Evolutionary conservation across 2,329 filamentous ascomycete genomes (phyloP).

Genomic region (Madurella mycetomatis): DNA sequence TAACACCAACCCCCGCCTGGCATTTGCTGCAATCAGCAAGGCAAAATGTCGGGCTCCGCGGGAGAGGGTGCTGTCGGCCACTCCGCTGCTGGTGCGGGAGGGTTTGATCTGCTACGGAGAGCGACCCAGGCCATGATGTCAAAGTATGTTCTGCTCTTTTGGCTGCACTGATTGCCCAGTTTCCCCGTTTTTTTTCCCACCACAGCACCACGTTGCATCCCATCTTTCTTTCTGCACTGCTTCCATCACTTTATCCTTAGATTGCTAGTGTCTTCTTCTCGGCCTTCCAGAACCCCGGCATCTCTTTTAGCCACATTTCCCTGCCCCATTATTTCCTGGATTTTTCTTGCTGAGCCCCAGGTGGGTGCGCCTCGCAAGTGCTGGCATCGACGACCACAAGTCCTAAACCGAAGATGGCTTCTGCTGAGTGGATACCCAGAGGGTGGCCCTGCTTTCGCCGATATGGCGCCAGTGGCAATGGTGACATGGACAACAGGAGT

Average conservation of each 20-base stretch:
- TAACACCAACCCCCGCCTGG: slow-evolving; percentile 7
- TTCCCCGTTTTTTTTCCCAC: slow-evolving; percentile 16
- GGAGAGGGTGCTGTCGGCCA: slow-evolving; percentile 17
- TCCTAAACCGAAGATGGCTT: slow-evolving; percentile 1
- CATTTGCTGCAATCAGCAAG: slow-evolving; percentile 12
- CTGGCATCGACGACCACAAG: not conserved
- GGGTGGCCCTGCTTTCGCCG: not conserved
- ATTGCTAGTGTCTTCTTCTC: slow-evolving; percentile 15
- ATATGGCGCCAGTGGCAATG: slow-evolving; percentile 13
- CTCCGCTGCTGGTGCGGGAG: slow-evolving; percentile 35
- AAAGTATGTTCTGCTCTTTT: slow-evolving; percentile 44
- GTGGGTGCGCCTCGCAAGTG: not conserved
- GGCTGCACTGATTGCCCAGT: not conserved
- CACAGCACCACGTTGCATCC: slow-evolving; percentile 2
- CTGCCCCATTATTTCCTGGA: slow-evolving; percentile 8
- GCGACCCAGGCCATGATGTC: slow-evolving; percentile 61
- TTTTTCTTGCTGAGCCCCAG: not conserved
- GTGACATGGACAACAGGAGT: not conserved
- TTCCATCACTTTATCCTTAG: slow-evolving; percentile 21
- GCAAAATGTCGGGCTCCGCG: slow-evolving; percentile 47
- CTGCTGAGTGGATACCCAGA: not conserved
- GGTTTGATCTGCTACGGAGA: slow-evolving; percentile 54
- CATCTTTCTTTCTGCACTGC: slow-evolving; percentile 4
- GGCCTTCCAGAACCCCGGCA: slow-evolving; percentile 23
- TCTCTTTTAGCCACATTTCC: slow-evolving; percentile 20